Base-by-base conservation (phyloP, 176 grass and related monocot species). In the Lolium multiflorum region DNA sequence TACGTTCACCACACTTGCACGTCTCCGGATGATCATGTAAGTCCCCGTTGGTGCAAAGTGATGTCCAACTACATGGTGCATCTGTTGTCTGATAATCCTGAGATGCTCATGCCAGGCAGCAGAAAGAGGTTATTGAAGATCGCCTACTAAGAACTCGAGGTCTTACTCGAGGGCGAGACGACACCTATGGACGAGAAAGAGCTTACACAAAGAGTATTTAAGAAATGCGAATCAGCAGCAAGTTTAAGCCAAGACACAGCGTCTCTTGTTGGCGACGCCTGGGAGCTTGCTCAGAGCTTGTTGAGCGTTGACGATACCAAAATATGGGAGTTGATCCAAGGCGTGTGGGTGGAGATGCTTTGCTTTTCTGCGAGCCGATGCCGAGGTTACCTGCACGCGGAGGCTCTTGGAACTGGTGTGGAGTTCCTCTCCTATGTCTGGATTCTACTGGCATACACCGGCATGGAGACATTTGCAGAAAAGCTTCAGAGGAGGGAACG, bases 401-500 rank as follows among this genome's bases (percentile, higher is more conserved):
- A 71, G 67, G 20, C 67, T 41, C 38, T 71, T 20, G 67, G 67
- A 71, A 18, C 3, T 2, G 67, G 38, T n/a, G 37, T 20, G 37
- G 67, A 71, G 38, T 71, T 0, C 38, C 67, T 71, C 38, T 71
- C 67, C 17, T 71, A 71, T 44, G 67, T 71, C 9, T 71, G 9
- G 38, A 9, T 71, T 20, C 20, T 71, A 10, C 1, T 72, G 69
- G 11, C 41, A 47, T 44, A 21, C 70, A 22, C 41, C 11, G 70
- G 70, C 11, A 73, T 73, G 70, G 70, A 73, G 43, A 48, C 43
- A 3, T 73, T 48, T 48, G n/a, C 41, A 1, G 70, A 47, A 3
- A 73, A 73, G n/a, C 70, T 73, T 47, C 70, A 73, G 70, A 73
- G n/a, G 43, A 73, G 70, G n/a, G 41, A 73, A 9, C 2, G 20